phyloP scores from a whole-genome alignment of 371 early-diverging fungal genomes.

The Zychaea mexicana region DNA sequence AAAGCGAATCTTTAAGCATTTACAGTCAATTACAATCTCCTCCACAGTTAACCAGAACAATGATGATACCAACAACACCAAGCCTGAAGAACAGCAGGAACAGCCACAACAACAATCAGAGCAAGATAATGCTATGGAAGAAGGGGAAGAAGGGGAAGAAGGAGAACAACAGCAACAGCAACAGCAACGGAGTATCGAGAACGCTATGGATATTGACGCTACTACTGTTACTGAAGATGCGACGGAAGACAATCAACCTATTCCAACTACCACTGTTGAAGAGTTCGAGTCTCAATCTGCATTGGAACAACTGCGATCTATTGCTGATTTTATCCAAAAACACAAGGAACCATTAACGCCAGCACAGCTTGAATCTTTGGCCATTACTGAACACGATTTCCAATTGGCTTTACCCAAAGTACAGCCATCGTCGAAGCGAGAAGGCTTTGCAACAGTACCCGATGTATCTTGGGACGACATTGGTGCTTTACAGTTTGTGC shows the following conservation, averaged over 20 bases:
- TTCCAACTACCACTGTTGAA: constrained; percentile 49
- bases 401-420: constrained; percentile 88
- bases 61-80: background rate
- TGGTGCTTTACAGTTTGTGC: constrained; percentile 87
- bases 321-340: constrained; percentile 70
- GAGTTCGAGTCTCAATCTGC: constrained; percentile 59
- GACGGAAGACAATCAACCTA: constrained; percentile 22
- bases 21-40: constrained; percentile 32
- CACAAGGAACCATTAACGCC: constrained; percentile 77
- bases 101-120: constrained; percentile 43
- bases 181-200: too few species aligned
- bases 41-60: background rate
- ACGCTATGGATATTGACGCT: constrained; percentile 48
- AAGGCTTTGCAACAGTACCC: constrained; percentile 98
- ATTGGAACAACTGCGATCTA: constrained; percentile 64
- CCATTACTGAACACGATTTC: constrained; percentile 91
- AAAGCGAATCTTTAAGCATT: constrained; percentile 85
- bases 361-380: constrained; percentile 84
- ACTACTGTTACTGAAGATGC: constrained; percentile 18
- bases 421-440: constrained; percentile 97
- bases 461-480: constrained; percentile 96
- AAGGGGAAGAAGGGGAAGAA: constrained; percentile 22
- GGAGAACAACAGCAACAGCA: too few species aligned
- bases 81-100: constrained; percentile 19
- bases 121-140: constrained; percentile 21